Percentiles rank a stretch among this genome's conserved stretches.
Conservation (phyloP, 148 eudicot genomes). For the Simmondsia chinensis region DNA sequence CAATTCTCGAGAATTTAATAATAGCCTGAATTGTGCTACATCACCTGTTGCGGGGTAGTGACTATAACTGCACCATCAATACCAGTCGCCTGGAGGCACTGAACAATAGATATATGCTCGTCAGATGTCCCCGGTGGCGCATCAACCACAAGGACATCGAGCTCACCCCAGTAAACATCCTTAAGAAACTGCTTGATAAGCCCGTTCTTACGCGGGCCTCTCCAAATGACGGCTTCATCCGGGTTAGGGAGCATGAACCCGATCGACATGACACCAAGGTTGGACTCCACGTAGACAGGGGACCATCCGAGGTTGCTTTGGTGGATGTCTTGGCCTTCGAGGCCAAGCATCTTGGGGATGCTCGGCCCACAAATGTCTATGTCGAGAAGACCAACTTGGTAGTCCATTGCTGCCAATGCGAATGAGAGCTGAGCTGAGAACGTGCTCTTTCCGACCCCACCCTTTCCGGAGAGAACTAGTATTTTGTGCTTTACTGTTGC, state of each 20-base stretch:
- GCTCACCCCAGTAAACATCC: constrained; percentile 90
- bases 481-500: constrained; percentile 92
- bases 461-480: constrained; percentile 80
- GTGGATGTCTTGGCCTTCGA: constrained; percentile 94
- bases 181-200: constrained; percentile 80
- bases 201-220: constrained; percentile 89
- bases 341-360: constrained; percentile 92
- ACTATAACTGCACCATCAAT: constrained; percentile 88
- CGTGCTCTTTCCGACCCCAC: constrained; percentile 95
- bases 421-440: constrained; percentile 89
- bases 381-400: constrained; percentile 81
- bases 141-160: constrained; percentile 79
- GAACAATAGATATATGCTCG: constrained; percentile 79
- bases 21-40: too few species aligned
- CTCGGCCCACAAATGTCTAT: constrained; percentile 92
- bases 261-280: constrained; percentile 94
- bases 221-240: constrained; percentile 89
- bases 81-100: constrained; percentile 63
- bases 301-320: constrained; percentile 97
- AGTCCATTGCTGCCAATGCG: constrained; percentile 72
- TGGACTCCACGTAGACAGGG: constrained; percentile 85
- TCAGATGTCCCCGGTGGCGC: constrained; percentile 98
- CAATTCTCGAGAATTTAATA: too few species aligned
- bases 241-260: constrained; percentile 93
- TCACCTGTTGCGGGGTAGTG: constrained; percentile 72